Base-by-base conservation (phyloP, 2,329 filamentous ascomycete genomes). In the Pseudofabraea citricarpa region DNA sequence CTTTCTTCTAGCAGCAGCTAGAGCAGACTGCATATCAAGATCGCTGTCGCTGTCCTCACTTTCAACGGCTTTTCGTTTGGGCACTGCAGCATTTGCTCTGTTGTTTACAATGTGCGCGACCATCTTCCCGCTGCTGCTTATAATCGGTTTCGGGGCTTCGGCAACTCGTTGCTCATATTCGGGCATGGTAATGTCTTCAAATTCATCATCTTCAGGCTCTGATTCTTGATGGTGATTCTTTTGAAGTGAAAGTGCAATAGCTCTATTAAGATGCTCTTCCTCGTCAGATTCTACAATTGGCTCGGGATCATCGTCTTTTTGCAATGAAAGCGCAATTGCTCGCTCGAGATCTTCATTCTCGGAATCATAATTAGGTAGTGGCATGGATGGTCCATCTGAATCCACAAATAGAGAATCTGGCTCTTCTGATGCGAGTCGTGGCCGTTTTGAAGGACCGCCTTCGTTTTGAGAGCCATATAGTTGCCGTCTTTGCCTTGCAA, bases 201-300 rank as follows among this genome's bases (percentile, higher is more conserved):
- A 70, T 2, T 65, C 64, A 1, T 64, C 57, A 5, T 61, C 60
- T 7, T 65, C 61, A 7, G 59, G 55, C 24, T 56, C 52, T 23
- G 48, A 42, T 32, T 61, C 48, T 8, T 64, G 48, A 0, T 64
- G 67, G 47, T 81, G 71, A 37, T 83, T 74, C n/a, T 71, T 83
- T 53, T 83, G 77, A 27, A 97, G 67, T 5, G 91, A 97, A 64
- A 97, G 73, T 2, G 86, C 85, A 57, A 97, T 95, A 10, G 91
- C 90, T 48, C 75, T 77, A 46, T 81, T 81, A 5, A 97, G 71
- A 40, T 95, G 88, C 49, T 87, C 82, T 15, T 90, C 85, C 29
- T 87, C 81, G 13, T 75, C 72, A 6, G 70, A 64, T 29, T 72
- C 67, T 13, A 42, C 49, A 31, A 45, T 43, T 4, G 20, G 21